phyloP scores from a whole-genome alignment of 2,329 filamentous ascomycete species.

The Epichloe gansuensis region DNA sequence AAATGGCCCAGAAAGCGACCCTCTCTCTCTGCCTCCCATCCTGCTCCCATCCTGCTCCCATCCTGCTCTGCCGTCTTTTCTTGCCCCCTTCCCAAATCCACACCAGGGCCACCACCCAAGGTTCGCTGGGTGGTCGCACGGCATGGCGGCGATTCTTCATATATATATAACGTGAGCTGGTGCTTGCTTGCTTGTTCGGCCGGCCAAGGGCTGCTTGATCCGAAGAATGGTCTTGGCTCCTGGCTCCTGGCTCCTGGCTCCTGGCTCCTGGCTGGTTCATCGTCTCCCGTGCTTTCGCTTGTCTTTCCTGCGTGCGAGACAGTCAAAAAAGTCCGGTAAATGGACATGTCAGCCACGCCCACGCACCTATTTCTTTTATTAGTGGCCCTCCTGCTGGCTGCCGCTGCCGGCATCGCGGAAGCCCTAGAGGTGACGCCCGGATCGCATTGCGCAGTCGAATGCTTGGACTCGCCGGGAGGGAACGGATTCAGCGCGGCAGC shows the following conservation, averaged over 20 bases:
- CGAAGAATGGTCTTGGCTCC: no score
- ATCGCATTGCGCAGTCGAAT: constrained; percentile 37
- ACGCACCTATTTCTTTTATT: no score
- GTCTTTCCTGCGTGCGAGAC: not conserved
- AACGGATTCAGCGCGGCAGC: constrained; percentile 21
- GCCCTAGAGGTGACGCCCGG: constrained; percentile 37
- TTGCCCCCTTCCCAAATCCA: no score
- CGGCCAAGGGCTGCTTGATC: no score
- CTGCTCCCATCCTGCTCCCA: no score
- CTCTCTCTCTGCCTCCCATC: not conserved
- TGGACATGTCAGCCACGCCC: no score
- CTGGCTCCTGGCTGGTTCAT: no score
- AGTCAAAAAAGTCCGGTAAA: not conserved
- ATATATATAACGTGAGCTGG: no score
- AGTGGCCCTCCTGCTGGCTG: constrained; percentile 9
- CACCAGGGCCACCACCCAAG: not conserved
- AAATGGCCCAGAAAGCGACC: not conserved
- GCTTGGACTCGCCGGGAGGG: constrained; percentile 26
- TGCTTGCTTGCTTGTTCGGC: no score
- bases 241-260: no score
- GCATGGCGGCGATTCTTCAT: not conserved
- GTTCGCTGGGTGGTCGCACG: not conserved
- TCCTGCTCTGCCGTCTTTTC: not conserved
- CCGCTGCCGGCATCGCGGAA: constrained; percentile 7
- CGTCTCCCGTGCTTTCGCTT: no score